Percentiles rank a stretch among this genome's conserved stretches.
Conservation (phyloP, 1,139 yeast species). For the Taphrina flavorubra region DNA sequence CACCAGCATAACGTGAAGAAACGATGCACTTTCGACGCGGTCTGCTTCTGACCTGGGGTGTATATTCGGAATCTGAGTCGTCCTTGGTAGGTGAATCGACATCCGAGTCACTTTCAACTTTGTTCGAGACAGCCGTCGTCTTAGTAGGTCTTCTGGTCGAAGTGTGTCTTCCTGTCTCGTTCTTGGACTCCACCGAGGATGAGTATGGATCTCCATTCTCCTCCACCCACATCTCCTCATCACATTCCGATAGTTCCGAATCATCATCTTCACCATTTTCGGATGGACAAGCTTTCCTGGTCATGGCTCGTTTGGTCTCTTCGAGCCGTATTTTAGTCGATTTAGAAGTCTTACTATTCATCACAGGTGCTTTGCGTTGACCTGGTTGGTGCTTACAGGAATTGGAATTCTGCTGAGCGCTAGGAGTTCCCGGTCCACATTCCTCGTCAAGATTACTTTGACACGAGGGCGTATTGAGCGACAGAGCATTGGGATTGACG, state of each 20-base stretch:
- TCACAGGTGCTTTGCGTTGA: not conserved
- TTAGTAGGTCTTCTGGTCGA: not conserved
- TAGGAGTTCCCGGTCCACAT: not conserved
- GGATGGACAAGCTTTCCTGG: not conserved
- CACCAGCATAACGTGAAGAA: constrained; percentile 7
- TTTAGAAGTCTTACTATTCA: not conserved
- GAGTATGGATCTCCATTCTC: not conserved
- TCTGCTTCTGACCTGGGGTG: constrained; percentile 3
- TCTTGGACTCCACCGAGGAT: not conserved
- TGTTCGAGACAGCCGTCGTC: not conserved
- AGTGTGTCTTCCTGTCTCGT: not conserved
- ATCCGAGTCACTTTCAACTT: constrained; percentile 14
- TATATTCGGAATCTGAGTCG: constrained; percentile 26
- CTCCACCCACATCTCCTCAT: constrained; percentile 11
- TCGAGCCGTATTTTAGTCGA: not conserved
- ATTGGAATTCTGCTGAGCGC: not conserved
- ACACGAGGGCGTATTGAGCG: not conserved
- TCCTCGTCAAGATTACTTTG: not conserved
- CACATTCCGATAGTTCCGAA: constrained; percentile 7
- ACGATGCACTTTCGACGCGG: constrained; percentile 3
- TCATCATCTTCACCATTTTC: constrained; percentile 1
- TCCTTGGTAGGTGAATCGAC: constrained; percentile 3
- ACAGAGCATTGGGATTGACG: constrained; percentile 17
- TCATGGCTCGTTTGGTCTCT: not conserved
- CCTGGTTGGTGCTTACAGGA: not conserved